These are phyloP conservation scores for Diaporthe velutina DNA, from an alignment of 2,329 filamentous ascomycete species.

Conservation along the genomic window DNA sequence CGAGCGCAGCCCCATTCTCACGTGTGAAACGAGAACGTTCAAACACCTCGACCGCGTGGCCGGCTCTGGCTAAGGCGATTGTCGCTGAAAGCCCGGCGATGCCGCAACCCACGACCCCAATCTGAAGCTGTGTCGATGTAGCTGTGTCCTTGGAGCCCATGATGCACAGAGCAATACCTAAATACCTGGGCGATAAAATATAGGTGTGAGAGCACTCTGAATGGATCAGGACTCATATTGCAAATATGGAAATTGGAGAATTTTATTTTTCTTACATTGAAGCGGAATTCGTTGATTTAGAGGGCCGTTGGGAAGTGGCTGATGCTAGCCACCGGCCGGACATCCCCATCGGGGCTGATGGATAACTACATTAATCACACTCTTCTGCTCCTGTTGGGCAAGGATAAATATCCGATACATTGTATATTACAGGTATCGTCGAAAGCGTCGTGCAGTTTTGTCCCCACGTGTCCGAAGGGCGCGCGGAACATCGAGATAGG, in stretches of 20 bases:
- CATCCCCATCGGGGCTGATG: constrained; percentile 6
- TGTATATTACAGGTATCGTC: background rate
- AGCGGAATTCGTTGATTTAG: background rate
- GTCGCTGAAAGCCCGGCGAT: constrained; percentile 10
- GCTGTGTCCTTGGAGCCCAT: background rate
- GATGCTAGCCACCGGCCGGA: background rate
- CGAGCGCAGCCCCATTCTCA: constrained; percentile 14
- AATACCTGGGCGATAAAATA: background rate
- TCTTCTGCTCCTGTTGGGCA: background rate
- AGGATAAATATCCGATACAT: background rate
- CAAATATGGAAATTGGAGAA: too few species aligned
- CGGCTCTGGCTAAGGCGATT: constrained; percentile 11
- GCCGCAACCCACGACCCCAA: constrained; percentile 9
- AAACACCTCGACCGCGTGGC: constrained; percentile 20
- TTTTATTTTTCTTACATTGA: background rate
- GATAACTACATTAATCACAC: background rate
- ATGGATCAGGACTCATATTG: background rate
- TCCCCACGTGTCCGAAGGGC: background rate
- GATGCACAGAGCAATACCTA: background rate
- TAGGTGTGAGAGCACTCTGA: background rate
- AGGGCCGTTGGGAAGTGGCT: background rate
- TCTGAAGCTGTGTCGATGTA: background rate
- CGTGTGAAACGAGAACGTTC: constrained; percentile 15
- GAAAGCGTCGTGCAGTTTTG: background rate
- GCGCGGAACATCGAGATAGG: background rate